Evolutionary conservation across 169 alveolate species (phyloP).

Genomic region (Blepharisma undulans): DNA sequence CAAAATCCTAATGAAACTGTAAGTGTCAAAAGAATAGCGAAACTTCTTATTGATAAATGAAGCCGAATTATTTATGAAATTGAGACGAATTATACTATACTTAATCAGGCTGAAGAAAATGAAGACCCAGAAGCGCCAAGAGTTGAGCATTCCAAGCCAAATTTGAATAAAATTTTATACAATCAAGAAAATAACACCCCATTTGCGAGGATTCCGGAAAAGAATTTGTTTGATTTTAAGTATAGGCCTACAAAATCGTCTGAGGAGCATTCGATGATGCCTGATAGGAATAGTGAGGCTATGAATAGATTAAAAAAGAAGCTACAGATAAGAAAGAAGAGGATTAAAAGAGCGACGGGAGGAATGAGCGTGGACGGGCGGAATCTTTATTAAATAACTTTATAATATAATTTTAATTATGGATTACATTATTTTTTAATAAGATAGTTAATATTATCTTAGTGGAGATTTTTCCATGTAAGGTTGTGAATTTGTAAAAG

Average conservation of each 20-base stretch:
- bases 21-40: background rate
- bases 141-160: background rate
- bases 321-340: too few species aligned
- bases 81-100: background rate
- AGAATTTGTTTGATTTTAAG: background rate
- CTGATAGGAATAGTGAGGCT: too few species aligned
- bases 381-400: too few species aligned
- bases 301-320: too few species aligned
- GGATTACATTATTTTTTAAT: too few species aligned
- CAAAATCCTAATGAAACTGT: background rate
- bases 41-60: conserved; percentile 11
- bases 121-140: background rate
- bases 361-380: too few species aligned
- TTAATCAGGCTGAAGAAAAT: background rate
- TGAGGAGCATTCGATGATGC: too few species aligned
- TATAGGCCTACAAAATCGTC: background rate
- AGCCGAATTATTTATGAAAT: background rate
- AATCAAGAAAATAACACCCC: background rate
- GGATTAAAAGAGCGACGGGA: too few species aligned
- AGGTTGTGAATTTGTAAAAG: too few species aligned
- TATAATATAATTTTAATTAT: too few species aligned
- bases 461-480: too few species aligned
- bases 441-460: too few species aligned
- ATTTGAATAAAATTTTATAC: background rate
- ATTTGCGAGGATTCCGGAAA: background rate